Percentiles rank a stretch among this genome's conserved stretches.
Evolutionary conservation across 768 basidiomycete species (phyloP).

Genomic region (Phlegmacium glaucopus): DNA sequence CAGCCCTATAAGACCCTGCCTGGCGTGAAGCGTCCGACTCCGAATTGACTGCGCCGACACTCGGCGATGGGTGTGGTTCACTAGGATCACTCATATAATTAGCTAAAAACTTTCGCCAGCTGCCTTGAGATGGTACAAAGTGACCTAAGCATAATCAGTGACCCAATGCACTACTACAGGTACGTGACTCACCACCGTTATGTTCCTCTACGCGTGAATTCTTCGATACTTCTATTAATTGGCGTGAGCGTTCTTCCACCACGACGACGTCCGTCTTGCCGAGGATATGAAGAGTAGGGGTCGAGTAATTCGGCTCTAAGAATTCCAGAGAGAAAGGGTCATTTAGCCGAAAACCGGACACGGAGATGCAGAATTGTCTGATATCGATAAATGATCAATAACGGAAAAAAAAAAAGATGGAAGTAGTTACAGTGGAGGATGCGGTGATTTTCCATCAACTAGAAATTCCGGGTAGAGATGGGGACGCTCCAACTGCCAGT

Average conservation of each 20-base stretch:
- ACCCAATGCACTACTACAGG: not conserved
- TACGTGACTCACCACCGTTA: conserved; percentile 59
- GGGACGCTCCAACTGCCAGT: conserved; percentile 39
- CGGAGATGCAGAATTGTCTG: conserved; percentile 73
- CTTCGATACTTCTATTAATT: conserved; percentile 50
- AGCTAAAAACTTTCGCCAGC: conserved; percentile 73
- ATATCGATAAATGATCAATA: not conserved
- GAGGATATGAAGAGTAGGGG: conserved; percentile 75
- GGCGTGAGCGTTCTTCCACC: conserved; percentile 59
- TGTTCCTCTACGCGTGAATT: conserved; percentile 70
- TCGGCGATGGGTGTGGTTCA: conserved; percentile 44
- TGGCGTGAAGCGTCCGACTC: conserved; percentile 41
- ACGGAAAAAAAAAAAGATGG: not conserved
- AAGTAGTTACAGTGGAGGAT: conserved; percentile 65
- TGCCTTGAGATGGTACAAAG: conserved; percentile 75
- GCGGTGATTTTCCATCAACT: conserved; percentile 58
- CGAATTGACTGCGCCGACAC: conserved; percentile 10
- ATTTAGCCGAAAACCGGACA: conserved; percentile 64
- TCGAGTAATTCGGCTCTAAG: conserved; percentile 51
- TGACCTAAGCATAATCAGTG: conserved; percentile 54
- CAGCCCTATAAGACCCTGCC: conserved; percentile 12
- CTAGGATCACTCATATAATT: conserved; percentile 58
- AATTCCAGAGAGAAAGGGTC: conserved; percentile 47
- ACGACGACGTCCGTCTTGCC: conserved; percentile 80
- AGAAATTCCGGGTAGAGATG: conserved; percentile 54